These are phyloP conservation scores for Ilyonectria mors-panacis DNA, from an alignment of 2,329 filamentous ascomycete genomes.

Conservation along the genomic window DNA sequence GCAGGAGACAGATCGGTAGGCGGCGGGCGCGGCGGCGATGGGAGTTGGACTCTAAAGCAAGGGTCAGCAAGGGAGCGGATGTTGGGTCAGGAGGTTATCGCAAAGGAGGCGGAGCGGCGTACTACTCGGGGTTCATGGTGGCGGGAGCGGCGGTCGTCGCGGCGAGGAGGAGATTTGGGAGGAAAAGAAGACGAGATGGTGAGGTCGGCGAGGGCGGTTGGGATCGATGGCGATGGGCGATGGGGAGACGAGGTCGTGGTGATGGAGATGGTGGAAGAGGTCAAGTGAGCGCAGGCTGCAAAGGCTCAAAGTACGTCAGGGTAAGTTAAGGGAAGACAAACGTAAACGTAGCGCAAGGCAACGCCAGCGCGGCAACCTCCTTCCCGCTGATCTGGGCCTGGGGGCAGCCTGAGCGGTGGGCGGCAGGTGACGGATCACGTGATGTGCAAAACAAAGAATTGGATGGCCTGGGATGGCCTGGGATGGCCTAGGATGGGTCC, in stretches of 20 bases:
- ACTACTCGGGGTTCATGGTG: slow-evolving; percentile 96
- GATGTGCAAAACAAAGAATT: slow-evolving; percentile 21
- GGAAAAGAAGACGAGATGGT: slow-evolving; percentile 19
- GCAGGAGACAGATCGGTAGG: slow-evolving; percentile 6
- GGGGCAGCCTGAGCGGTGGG: slow-evolving; percentile 37
- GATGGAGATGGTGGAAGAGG: slow-evolving; percentile 48
- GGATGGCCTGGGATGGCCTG: no score
- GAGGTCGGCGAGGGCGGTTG: slow-evolving; percentile 20
- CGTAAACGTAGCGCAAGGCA: slow-evolving; percentile 49
- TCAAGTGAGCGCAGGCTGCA: slow-evolving; percentile 49
- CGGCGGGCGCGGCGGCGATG: slow-evolving; percentile 27
- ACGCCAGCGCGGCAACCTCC: slow-evolving; percentile 42
- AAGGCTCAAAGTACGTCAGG: slow-evolving; percentile 55
- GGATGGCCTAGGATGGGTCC: no score
- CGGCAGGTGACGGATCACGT: slow-evolving; percentile 51
- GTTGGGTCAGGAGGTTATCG: slow-evolving; percentile 51
- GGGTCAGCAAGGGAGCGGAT: slow-evolving; percentile 43
- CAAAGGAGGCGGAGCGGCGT: slow-evolving; percentile 62
- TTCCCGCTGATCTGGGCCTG: slow-evolving; percentile 5
- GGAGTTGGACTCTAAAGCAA: slow-evolving; percentile 44
- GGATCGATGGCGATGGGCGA: slow-evolving; percentile 35
- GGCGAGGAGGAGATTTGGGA: slow-evolving; percentile 29
- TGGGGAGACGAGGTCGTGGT: slow-evolving; percentile 26
- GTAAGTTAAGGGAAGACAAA: slow-evolving; percentile 55
- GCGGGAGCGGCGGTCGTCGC: slow-evolving; percentile 48